Evolutionary conservation across 768 basidiomycete species (phyloP), one percentile per base, ranked within the genome.

Genomic region (Boletellus ananas): DNA sequence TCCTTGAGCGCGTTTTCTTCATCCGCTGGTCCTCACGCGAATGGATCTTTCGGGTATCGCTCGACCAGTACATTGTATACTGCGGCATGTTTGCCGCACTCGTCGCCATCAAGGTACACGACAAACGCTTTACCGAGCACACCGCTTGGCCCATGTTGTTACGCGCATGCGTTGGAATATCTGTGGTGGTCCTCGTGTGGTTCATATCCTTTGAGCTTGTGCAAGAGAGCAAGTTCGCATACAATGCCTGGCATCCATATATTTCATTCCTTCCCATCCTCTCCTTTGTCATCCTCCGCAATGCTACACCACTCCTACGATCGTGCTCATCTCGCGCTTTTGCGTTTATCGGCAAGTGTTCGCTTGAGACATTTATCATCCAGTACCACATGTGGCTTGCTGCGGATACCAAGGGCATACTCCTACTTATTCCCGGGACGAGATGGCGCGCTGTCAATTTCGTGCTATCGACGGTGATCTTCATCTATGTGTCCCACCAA

Each of bases 41-140:
- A 70, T 94, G 90, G 91, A 70, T 75, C 7, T 96, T 96, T 79
- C 84, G 93, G 35, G 85, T 92, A 60, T 84, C 79, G 17, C 82
- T 95, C 51, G 93, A 96, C 71, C 74, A 92, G 43, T 94, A 85
- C 78, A 87, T 94, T 58, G 89, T 90, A 16, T 94, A 91, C 70
- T 74, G 78, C 34, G 93, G 93, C 39, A 92, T 94, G 89, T 69
- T 94, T 57, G 70, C 81, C 20, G 83, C 93, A 1, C 70, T 92
- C 47, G 78, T 75, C 3, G 78, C 76, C 63, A 82, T 87, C 73
- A 94, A 90, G 69, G 70, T 83, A 51, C 85, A 85, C 23, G 88
- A 93, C 54, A 65, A 77, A 58, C 79, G 80, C 27, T 62, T 91
- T n/a, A 77, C 79, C 14, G 88, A 92, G 45, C 77, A 85, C 59